A percentile compares a stretch with the other conserved stretches of the same genome.
Conservation (phyloP, 352 stramenopile species). For the Phytophthora lateralis region DNA sequence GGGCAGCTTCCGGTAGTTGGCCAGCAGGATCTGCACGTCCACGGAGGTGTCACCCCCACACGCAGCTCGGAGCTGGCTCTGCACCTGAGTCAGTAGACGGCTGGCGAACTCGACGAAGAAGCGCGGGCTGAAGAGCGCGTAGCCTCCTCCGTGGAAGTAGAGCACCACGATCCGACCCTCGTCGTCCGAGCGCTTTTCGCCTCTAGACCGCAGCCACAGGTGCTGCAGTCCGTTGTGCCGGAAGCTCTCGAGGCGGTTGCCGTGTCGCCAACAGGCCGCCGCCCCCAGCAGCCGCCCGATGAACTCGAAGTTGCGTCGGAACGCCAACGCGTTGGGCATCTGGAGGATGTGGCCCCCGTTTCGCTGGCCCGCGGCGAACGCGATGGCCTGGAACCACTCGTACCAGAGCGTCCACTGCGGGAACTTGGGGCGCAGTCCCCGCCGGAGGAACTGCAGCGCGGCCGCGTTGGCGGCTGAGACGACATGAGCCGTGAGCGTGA, state of each 20-base stretch:
- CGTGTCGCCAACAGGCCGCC: slow-evolving; percentile 38
- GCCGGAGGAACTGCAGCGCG: slow-evolving; percentile 27
- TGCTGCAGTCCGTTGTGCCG: slow-evolving; percentile 51
- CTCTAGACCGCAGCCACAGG: slow-evolving; percentile 45
- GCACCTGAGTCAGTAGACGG: slow-evolving; percentile 35
- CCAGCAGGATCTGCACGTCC: slow-evolving; percentile 58
- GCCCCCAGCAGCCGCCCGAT: slow-evolving; percentile 38
- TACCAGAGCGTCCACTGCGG: slow-evolving; percentile 49
- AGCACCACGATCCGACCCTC: slow-evolving; percentile 48
- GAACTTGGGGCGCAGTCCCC: slow-evolving; percentile 39
- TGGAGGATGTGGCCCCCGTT: slow-evolving; percentile 46
- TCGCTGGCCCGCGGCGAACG: slow-evolving; percentile 27
- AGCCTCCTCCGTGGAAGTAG: slow-evolving; percentile 68
- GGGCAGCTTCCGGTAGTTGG: slow-evolving; percentile 72
- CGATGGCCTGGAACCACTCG: slow-evolving; percentile 48
- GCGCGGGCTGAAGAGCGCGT: slow-evolving; percentile 54
- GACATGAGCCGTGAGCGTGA: slow-evolving; percentile 28
- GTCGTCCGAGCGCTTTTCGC: background rate
- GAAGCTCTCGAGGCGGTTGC: slow-evolving; percentile 35
- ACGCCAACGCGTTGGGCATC: slow-evolving; percentile 36
- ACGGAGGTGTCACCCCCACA: slow-evolving; percentile 4
- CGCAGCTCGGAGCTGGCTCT: slow-evolving; percentile 15
- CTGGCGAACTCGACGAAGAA: slow-evolving; percentile 60
- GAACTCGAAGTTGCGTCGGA: slow-evolving; percentile 45
- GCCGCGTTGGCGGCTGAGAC: slow-evolving; percentile 21